Base-by-base conservation (phyloP, 177 flowering plant genomes). In the Vitis hybrid region DNA sequence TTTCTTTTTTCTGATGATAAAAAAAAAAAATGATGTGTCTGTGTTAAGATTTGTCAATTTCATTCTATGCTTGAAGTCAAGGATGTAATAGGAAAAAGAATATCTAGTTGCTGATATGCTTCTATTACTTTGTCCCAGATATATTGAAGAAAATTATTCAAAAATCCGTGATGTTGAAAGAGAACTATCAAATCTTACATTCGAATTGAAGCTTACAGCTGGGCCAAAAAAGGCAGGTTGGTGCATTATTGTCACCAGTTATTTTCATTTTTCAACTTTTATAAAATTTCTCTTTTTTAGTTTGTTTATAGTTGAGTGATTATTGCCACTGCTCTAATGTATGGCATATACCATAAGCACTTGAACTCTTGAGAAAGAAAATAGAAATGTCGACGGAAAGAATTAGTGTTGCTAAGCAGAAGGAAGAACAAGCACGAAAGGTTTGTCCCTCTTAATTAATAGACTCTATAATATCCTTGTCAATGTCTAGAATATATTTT, bases 191-290 rank as follows among this genome's bases (percentile, higher is more conserved):
- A 87, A 82, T 82, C 98, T 93, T 62, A 66, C 82, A 1, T 64
- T 96, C 80, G 98, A 96, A 74, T 74, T 96, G 89, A 96, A 96
- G 77, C 97, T 96, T 67, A 96, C 99, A 18, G 88, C 99, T 67
- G 99, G 98, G 4, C 97, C 99, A n/a, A 96, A 93, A 74, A 91
- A 94, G 78, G 97, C 99, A 81, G 99, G 99, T 96, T 77, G 65
- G 77, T 67, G n/a, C 56, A 64, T 26, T 56, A 56, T 57, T 65
- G 48, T 76, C 18, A 51, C 64, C 66, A 26, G 26, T 73, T 15
- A 17, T 21, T 69, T 5, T 19, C 32, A n/a, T n/a, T 62, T 71
- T 52, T 60, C 11, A 21, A 15, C 2, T 64, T 66, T 26, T 65
- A 6, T 56, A 56, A 19, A 17, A 21, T 58, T 30, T 54, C 11